Percentiles rank a stretch among this genome's conserved stretches.
Conservation (phyloP, 495 filamentous ascomycete species). For the Annulohypoxylon moriforme region DNA sequence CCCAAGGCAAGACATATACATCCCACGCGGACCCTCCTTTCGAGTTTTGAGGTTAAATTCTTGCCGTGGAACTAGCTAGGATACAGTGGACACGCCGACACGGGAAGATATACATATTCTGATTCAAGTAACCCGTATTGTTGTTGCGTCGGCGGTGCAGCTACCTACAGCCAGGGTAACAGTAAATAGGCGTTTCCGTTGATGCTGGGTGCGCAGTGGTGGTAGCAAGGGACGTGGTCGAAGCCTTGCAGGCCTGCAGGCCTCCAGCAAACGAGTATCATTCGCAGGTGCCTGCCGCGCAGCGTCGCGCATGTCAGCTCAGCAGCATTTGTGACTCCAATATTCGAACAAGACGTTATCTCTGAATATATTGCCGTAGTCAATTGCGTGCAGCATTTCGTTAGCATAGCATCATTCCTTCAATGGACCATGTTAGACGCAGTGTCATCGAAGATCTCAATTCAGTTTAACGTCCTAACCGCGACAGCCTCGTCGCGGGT, state of each 20-base stretch:
- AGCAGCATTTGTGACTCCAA: slow-evolving; percentile 20
- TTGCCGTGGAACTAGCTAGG: slow-evolving; percentile 29
- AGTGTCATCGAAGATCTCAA: slow-evolving; percentile 21
- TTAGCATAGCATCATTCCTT: neutral
- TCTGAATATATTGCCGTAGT: slow-evolving; percentile 12
- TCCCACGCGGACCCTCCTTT: slow-evolving; percentile 44
- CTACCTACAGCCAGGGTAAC: slow-evolving; percentile 29
- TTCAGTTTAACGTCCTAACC: slow-evolving; percentile 13
- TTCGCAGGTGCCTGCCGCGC: slow-evolving; percentile 28
- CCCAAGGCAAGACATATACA: slow-evolving; percentile 32
- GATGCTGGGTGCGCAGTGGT: slow-evolving; percentile 14
- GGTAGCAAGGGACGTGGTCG: slow-evolving; percentile 21
- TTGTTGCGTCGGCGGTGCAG: slow-evolving; percentile 23
- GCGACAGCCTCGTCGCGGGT: slow-evolving; percentile 30
- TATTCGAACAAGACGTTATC: slow-evolving; percentile 19
- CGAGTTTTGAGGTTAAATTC: slow-evolving; percentile 26
- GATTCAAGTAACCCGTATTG: slow-evolving; percentile 31
- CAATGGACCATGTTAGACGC: slow-evolving; percentile 3
- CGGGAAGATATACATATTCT: slow-evolving; percentile 18
- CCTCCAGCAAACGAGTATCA: slow-evolving; percentile 33
- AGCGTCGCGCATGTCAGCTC: slow-evolving; percentile 18
- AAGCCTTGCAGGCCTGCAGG: slow-evolving; percentile 39
- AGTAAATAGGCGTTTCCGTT: slow-evolving; percentile 17
- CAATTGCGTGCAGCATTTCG: neutral
- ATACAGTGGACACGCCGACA: slow-evolving; percentile 15